phyloP scores from a whole-genome alignment of 2,329 filamentous ascomycete species.

The Xylariales sp. region DNA sequence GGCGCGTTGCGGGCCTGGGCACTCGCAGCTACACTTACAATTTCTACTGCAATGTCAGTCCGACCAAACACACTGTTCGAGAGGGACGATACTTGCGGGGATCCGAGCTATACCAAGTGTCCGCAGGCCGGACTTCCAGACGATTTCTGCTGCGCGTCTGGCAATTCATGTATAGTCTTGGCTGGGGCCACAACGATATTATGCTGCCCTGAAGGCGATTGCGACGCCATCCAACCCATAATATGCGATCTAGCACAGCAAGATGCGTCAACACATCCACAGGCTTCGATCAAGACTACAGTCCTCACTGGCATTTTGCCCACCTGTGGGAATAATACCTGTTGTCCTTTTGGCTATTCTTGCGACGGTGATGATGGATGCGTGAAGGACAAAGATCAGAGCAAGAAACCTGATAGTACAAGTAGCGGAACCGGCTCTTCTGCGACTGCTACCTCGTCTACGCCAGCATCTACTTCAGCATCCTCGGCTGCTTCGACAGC shows the following conservation, averaged over 20 bases:
- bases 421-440: slow-evolving; percentile 7
- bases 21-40: slow-evolving; percentile 31
- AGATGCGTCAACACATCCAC: slow-evolving; percentile 51
- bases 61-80: slow-evolving; percentile 33
- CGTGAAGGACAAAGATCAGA: slow-evolving; percentile 47
- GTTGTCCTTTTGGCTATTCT: slow-evolving; percentile 69
- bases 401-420: slow-evolving; percentile 19
- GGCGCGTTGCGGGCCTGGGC: slow-evolving; percentile 29
- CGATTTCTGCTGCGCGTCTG: slow-evolving; percentile 61
- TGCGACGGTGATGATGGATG: slow-evolving; percentile 52
- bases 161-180: slow-evolving; percentile 53
- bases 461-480: slow-evolving; percentile 1
- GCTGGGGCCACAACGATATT: slow-evolving; percentile 62
- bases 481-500: not conserved
- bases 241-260: slow-evolving; percentile 60
- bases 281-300: slow-evolving; percentile 62
- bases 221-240: slow-evolving; percentile 58
- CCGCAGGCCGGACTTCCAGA: slow-evolving; percentile 47
- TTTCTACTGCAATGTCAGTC: slow-evolving; percentile 33
- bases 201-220: slow-evolving; percentile 62
- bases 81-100: slow-evolving; percentile 46
- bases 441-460: not conserved
- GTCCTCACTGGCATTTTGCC: slow-evolving; percentile 51
- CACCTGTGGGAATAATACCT: slow-evolving; percentile 54
- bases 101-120: slow-evolving; percentile 45